Conservation (phyloP, 176 grass and related monocot species). For the Microstegium vimineum region DNA sequence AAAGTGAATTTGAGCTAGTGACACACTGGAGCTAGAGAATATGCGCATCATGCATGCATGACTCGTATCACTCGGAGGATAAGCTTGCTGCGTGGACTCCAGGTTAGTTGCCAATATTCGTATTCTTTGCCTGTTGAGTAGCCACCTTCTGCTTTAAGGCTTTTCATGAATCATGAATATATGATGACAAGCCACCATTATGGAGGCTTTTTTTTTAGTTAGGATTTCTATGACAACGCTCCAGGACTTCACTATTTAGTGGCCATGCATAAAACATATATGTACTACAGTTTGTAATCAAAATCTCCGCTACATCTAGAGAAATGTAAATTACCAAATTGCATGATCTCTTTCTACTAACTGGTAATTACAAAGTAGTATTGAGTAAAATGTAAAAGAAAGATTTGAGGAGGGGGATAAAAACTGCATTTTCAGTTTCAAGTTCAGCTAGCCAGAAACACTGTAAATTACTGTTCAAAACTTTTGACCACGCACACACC, state of each 20-base stretch:
- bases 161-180: neutral
- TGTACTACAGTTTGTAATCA: neutral
- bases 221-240: neutral
- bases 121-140: constrained; percentile 36
- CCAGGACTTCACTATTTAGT: neutral
- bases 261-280: neutral
- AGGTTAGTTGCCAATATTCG: constrained; percentile 4
- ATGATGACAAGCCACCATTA: constrained; percentile 7
- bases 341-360: neutral
- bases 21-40: neutral
- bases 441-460: neutral
- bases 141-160: constrained; percentile 10
- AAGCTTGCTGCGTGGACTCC: neutral
- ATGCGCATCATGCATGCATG: neutral
- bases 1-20: neutral
- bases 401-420: neutral
- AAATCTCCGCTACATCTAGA: neutral
- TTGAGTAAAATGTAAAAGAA: neutral
- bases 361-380: neutral
- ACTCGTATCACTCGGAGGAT: neutral
- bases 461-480: neutral
- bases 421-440: neutral
- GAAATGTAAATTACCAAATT: neutral
- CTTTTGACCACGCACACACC: neutral
- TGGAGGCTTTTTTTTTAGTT: neutral